These are phyloP conservation scores for Strobilomyces confusus DNA, from an alignment of 768 basidiomycete genomes.

Conservation along the genomic window DNA sequence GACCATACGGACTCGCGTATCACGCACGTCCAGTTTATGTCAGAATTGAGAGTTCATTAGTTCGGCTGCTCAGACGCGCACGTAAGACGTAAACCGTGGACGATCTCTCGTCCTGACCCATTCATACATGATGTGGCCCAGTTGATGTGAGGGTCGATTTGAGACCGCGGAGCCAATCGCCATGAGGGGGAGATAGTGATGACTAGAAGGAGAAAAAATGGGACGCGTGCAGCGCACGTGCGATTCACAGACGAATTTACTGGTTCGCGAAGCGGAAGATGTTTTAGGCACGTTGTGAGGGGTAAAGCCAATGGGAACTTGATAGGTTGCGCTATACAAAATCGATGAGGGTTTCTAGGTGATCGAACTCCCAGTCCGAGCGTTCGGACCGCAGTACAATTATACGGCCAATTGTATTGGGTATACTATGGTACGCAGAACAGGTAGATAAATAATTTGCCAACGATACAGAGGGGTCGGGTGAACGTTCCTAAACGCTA, in stretches of 20 bases:
- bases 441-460: constrained; percentile 21
- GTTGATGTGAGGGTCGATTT: background rate
- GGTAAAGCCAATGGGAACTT: background rate
- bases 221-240: background rate
- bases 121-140: background rate
- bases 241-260: background rate
- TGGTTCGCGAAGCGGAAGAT: background rate
- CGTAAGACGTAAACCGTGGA: constrained; percentile 6
- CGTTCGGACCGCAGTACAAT: constrained; percentile 17
- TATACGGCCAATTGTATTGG: constrained; percentile 7
- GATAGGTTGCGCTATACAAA: background rate
- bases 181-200: background rate
- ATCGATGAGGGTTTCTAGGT: constrained; percentile 2
- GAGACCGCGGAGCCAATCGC: background rate
- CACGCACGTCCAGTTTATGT: background rate
- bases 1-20: background rate
- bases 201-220: background rate
- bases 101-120: constrained; percentile 13
- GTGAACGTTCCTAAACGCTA: constrained; percentile 16
- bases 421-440: constrained; percentile 14
- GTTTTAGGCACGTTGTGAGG: constrained; percentile 1
- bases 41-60: background rate
- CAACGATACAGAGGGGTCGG: constrained; percentile 24
- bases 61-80: constrained; percentile 1
- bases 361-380: background rate